Base-by-base conservation (phyloP, 2,329 filamentous ascomycete species). In the Phoma herbarum region DNA sequence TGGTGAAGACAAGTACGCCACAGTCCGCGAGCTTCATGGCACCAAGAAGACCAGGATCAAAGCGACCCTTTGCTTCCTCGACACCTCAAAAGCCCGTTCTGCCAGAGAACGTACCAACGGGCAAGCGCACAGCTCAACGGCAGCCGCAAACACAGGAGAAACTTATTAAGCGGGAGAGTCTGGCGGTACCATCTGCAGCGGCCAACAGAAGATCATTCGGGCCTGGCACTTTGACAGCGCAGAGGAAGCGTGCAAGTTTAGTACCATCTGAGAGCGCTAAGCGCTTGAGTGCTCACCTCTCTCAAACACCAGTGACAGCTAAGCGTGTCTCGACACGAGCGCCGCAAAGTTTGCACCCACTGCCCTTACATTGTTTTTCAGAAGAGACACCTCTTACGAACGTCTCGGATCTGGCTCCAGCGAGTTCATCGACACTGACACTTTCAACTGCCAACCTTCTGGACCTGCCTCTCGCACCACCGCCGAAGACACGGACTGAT, bases 31-130 rank as follows among this genome's bases (percentile, higher is more conserved):
- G 53, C 25, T 65, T 62, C 33, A 66, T 68, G 59, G 57, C 61
- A 26, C 62, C 68, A 16, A 69, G 65, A 39, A 70, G 61, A 39
- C 31, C 65, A 43, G 61, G 37, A 31, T 29, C 63, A 31, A 66
- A 64, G 53, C 59, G 41, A 14, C 28, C 56, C 31, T 28, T 47
- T 16, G 52, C 49, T 31, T 57, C 63, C 28, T 52, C 62, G 41
- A 58, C 37, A 20, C 2, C 57, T 9, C 63, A 59, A 11, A 65
- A 54, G 31, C 49, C 57, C 37, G 35, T 54, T 1, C 35, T 72
- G 20, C 62, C 67, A 42, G 69, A 73, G 47, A 71, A 73, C 20
- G 29, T 67, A n/a, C 66, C 69, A 4, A 59, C 56, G 2, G 57
- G 33, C 11, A 68, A 66, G 23, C 61, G 52, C 4, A 46, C 63